These are phyloP conservation scores for Neckera pumila DNA, from an alignment of 225 moss, liverwort and hornwort genomes.

Conservation along the genomic window DNA sequence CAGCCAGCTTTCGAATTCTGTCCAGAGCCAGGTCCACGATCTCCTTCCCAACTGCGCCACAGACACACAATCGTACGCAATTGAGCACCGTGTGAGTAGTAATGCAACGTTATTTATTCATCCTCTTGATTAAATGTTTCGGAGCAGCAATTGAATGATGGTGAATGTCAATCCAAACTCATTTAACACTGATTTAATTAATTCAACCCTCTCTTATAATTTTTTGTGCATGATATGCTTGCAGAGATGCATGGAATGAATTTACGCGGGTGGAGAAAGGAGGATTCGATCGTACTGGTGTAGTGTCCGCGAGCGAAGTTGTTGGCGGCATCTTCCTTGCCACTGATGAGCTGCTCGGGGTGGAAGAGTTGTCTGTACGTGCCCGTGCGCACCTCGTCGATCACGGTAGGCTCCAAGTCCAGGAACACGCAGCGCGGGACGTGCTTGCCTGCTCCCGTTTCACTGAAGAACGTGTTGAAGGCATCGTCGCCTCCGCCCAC, in stretches of 20 bases:
- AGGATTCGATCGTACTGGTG: not conserved
- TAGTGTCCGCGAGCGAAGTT: constrained; percentile 55
- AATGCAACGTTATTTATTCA: no score
- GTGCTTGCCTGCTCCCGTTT: not conserved
- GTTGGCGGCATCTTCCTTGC: constrained; percentile 53
- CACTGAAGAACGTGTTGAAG: not conserved
- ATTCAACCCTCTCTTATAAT: no score
- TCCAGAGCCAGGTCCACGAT: not conserved
- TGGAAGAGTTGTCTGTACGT: constrained; percentile 13
- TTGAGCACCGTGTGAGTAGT: not conserved
- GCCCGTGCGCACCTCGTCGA: not conserved
- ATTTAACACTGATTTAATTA: no score
- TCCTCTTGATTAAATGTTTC: not conserved
- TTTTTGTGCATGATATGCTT: no score
- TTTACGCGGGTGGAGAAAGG: not conserved
- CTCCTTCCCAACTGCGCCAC: not conserved
- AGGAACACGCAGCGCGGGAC: not conserved
- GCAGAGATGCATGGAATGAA: not conserved
- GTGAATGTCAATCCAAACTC: not conserved
- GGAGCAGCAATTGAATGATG: not conserved
- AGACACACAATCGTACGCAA: not conserved
- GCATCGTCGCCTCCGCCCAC: not conserved
- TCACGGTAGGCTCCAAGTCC: not conserved
- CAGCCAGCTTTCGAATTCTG: not conserved
- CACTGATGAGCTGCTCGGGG: constrained; percentile 46